phyloP scores from a whole-genome alignment of 164 flowering plant genomes.

The Liquidambar formosana region DNA sequence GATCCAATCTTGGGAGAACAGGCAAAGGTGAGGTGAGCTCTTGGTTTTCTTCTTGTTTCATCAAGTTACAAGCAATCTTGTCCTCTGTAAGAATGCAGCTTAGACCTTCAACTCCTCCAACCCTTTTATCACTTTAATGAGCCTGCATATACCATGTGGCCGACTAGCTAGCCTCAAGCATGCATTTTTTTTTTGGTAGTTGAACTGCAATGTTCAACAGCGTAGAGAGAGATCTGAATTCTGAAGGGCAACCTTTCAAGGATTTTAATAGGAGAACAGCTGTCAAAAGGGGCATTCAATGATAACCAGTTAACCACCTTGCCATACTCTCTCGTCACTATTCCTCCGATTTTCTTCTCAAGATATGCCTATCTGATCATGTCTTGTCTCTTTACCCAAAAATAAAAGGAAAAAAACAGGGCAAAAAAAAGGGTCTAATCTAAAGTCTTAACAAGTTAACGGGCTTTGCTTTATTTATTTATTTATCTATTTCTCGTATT shows the following conservation, averaged over 20 bases:
- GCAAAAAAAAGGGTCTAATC: too few relatives aligned
- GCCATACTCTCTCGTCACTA: constrained; percentile 11
- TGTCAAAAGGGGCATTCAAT: constrained; percentile 5
- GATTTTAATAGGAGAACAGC: neutral
- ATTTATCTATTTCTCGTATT: too few relatives aligned
- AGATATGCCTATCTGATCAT: too few relatives aligned
- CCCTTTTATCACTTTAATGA: too few relatives aligned
- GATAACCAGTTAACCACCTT: neutral
- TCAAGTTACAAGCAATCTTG: neutral
- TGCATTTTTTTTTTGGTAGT: neutral
- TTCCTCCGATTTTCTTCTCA: constrained; percentile 7
- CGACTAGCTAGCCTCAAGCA: too few relatives aligned
- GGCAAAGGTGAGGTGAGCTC: constrained; percentile 26
- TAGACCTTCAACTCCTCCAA: neutral
- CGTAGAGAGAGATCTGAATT: neutral
- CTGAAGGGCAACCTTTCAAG: constrained; percentile 3
- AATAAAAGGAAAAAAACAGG: too few relatives aligned
- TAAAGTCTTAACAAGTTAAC: too few relatives aligned
- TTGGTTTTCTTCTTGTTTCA: constrained; percentile 26
- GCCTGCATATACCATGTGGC: too few relatives aligned
- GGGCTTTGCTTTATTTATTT: too few relatives aligned
- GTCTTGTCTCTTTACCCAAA: too few relatives aligned
- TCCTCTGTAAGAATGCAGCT: neutral
- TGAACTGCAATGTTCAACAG: neutral
- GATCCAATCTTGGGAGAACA: constrained; percentile 53